Conservation (phyloP, 352 stramenopile genomes). For the Phytophthora parvispora region DNA sequence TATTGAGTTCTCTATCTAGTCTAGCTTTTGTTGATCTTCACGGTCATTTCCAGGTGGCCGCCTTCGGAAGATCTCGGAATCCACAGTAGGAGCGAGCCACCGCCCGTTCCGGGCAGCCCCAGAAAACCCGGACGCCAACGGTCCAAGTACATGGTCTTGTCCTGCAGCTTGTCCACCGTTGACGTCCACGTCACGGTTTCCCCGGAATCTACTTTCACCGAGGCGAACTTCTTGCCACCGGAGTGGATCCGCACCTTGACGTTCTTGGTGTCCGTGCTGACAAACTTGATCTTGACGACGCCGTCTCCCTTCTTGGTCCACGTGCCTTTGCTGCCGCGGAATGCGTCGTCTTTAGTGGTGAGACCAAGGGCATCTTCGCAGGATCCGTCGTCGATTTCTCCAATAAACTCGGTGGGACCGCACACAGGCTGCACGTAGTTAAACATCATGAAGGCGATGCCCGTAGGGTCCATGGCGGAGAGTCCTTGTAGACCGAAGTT, state of each 20-base stretch:
- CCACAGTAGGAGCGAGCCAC: conserved; percentile 67
- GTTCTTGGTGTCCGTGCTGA: conserved; percentile 51
- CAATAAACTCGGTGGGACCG: conserved; percentile 60
- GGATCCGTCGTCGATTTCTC: conserved; percentile 66
- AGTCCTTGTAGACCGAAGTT: conserved; percentile 39
- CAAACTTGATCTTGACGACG: conserved; percentile 50
- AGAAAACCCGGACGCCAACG: conserved; percentile 69
- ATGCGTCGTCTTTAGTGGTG: conserved; percentile 49
- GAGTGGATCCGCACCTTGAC: conserved; percentile 60
- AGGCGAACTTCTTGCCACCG: conserved; percentile 41
- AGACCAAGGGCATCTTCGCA: conserved; percentile 50
- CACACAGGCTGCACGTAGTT: conserved; percentile 74
- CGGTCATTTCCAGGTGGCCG: conserved; percentile 53
- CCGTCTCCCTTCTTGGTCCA: conserved; percentile 60
- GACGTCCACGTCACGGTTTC: conserved; percentile 52
- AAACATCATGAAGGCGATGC: conserved; percentile 51
- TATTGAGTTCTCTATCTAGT: conserved; percentile 30
- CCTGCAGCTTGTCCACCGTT: conserved; percentile 42
- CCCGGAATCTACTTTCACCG: conserved; percentile 45
- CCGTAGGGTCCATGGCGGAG: conserved; percentile 54
- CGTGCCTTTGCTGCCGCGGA: conserved; percentile 44
- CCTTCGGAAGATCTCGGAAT: conserved; percentile 46
- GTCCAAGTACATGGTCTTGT: conserved; percentile 74
- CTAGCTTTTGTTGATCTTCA: conserved; percentile 63
- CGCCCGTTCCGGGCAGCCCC: conserved; percentile 43